Evolutionary conservation across 139 green algal genomes (phyloP).

Genomic region (Picochlorum sp.): DNA sequence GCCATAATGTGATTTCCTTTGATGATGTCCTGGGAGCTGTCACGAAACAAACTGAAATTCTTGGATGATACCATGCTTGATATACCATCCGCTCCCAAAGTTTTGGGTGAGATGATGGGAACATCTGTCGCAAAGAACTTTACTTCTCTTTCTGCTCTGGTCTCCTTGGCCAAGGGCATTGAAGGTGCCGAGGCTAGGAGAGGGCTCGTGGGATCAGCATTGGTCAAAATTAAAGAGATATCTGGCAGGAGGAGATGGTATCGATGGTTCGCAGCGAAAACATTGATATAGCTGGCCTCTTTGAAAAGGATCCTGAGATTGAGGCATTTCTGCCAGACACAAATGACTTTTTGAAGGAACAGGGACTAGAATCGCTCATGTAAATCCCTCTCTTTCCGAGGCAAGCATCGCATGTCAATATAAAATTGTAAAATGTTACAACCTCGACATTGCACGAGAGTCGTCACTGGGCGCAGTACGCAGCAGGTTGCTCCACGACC

Average conservation of each 20-base stretch:
- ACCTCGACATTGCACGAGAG: too few relatives aligned
- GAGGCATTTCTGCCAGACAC: slow-evolving; percentile 44
- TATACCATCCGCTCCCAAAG: slow-evolving; percentile 52
- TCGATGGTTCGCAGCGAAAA: slow-evolving; percentile 17
- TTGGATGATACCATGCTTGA: slow-evolving; percentile 42
- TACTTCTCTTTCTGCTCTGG: slow-evolving; percentile 17
- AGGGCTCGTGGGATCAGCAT: slow-evolving; percentile 36
- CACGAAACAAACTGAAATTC: slow-evolving; percentile 53
- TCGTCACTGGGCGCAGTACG: too few relatives aligned
- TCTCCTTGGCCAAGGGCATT: slow-evolving; percentile 18
- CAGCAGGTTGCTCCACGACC: too few relatives aligned
- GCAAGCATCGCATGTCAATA: too few relatives aligned
- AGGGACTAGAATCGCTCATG: slow-evolving; percentile 31
- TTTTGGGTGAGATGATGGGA: slow-evolving; percentile 60
- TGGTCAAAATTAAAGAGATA: slow-evolving; percentile 30
- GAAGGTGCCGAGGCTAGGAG: slow-evolving; percentile 52
- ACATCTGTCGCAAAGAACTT: slow-evolving; percentile 21
- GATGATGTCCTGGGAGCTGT: slow-evolving; percentile 50
- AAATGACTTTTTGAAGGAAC: slow-evolving; percentile 38
- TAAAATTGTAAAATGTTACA: too few relatives aligned
- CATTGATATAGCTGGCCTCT: slow-evolving; percentile 33
- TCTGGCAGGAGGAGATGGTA: slow-evolving; percentile 28
- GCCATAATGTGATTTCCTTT: slow-evolving; percentile 28
- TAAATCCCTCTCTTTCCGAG: too few relatives aligned
- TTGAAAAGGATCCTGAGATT: slow-evolving; percentile 56